A percentile compares a stretch with the other conserved stretches of the same genome.
phyloP scores from a whole-genome alignment of 768 basidiomycete genomes.

The Termitomyces titanicus region DNA sequence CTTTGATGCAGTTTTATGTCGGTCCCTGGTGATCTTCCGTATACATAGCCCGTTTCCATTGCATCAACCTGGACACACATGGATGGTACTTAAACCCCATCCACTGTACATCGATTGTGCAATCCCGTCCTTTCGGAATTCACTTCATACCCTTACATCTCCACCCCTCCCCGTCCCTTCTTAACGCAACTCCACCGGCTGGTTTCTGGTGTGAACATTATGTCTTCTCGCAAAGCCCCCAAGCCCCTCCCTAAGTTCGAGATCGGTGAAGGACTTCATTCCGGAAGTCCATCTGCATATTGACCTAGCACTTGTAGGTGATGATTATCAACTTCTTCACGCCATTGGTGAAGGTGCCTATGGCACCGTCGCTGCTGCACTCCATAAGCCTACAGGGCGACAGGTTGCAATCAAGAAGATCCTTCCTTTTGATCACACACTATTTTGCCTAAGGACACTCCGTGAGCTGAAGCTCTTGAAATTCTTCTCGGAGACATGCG shows the following conservation, averaged over 20 bases:
- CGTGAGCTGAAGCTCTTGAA: conserved; percentile 89
- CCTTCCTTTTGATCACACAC: conserved; percentile 89
- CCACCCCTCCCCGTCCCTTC: conserved; percentile 16
- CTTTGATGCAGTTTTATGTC: conserved; percentile 13
- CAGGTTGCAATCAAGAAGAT: conserved; percentile 97
- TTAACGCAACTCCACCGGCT: conserved; percentile 37
- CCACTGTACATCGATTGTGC: conserved; percentile 10
- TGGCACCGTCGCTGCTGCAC: conserved; percentile 85
- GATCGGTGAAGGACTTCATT: conserved; percentile 41
- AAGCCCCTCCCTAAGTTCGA: conserved; percentile 75
- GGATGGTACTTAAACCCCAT: conserved; percentile 16
- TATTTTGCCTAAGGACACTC: conserved; percentile 87
- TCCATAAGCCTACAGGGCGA: conserved; percentile 75
- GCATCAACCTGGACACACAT: conserved; percentile 9
- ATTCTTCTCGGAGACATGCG: conserved; percentile 76
- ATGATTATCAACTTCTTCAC: conserved; percentile 71
- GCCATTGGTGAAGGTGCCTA: conserved; percentile 85
- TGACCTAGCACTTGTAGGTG: conserved; percentile 36
- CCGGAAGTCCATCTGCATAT: background rate
- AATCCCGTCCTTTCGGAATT: conserved; percentile 27
- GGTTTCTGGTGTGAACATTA: conserved; percentile 43
- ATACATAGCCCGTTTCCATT: conserved; percentile 15
- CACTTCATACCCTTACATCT: conserved; percentile 21
- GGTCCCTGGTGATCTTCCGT: conserved; percentile 10
- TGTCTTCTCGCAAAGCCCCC: conserved; percentile 55